A percentile compares a stretch with the other conserved stretches of the same genome.
Conservation (phyloP, 441 rosid species). For the Dalechampia spathulata region DNA sequence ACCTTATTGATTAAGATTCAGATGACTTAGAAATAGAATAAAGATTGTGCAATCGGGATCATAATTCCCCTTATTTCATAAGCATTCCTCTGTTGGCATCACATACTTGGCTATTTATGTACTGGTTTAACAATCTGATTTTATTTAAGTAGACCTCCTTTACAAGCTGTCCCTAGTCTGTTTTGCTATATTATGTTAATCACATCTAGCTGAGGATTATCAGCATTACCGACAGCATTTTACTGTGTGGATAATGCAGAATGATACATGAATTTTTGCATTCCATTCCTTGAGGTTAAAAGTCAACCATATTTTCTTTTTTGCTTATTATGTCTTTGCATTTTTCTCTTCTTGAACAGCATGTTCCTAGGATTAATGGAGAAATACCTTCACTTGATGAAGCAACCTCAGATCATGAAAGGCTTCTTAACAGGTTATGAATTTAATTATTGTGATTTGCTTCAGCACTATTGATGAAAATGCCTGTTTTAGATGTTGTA, state of each 20-base stretch:
- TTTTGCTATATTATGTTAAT: neutral
- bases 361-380: constrained; percentile 68
- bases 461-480: neutral
- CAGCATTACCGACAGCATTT: neutral
- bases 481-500: neutral
- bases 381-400: constrained; percentile 74
- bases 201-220: neutral
- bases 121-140: neutral
- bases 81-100: neutral
- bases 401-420: constrained; percentile 31
- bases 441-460: neutral
- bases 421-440: constrained; percentile 26
- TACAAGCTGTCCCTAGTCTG: neutral
- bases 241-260: neutral
- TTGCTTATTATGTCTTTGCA: constrained; percentile 3
- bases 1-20: neutral
- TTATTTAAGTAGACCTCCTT: neutral
- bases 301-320: neutral
- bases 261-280: no score
- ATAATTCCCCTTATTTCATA: neutral
- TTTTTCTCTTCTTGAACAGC: constrained; percentile 26
- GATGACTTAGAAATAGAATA: neutral
- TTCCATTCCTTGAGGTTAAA: neutral
- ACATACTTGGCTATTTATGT: neutral
- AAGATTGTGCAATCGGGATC: neutral